phyloP scores from a whole-genome alignment of 2,329 filamentous ascomycete genomes.

The Fusarium armeniacum region DNA sequence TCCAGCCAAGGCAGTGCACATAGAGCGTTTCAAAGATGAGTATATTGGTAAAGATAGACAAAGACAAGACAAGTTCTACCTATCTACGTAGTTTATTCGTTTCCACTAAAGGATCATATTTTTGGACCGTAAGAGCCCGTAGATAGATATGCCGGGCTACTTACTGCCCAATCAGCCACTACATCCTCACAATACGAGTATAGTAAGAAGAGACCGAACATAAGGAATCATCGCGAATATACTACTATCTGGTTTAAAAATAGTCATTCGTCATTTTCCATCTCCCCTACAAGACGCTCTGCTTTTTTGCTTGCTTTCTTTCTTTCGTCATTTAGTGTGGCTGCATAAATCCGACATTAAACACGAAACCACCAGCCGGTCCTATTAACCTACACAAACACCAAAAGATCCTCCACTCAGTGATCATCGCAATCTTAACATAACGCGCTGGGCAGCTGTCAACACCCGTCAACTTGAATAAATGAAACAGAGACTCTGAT shows the following conservation, averaged over 20 bases:
- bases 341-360: slow-evolving; percentile 32
- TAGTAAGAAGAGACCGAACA: not conserved
- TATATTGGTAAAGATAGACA: not conserved
- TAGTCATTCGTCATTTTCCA: not conserved
- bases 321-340: not conserved
- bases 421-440: slow-evolving; percentile 32
- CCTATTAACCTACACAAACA: slow-evolving; percentile 32
- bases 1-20: slow-evolving; percentile 7
- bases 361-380: slow-evolving; percentile 23
- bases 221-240: not conserved
- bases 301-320: not conserved
- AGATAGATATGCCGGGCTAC: not conserved
- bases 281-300: not conserved
- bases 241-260: not conserved
- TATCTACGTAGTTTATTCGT: slow-evolving; percentile 17
- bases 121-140: not conserved
- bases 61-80: not conserved
- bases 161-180: not conserved
- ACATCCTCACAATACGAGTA: not conserved
- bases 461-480: slow-evolving; percentile 7
- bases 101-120: slow-evolving; percentile 4
- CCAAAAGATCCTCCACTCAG: slow-evolving; percentile 21
- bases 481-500: not conserved
- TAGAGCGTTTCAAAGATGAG: slow-evolving; percentile 19
- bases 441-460: not conserved